A percentile compares a stretch with the other conserved stretches of the same genome.
phyloP scores from a whole-genome alignment of 306 rosid species.

The Hylodesmum podocarpum region DNA sequence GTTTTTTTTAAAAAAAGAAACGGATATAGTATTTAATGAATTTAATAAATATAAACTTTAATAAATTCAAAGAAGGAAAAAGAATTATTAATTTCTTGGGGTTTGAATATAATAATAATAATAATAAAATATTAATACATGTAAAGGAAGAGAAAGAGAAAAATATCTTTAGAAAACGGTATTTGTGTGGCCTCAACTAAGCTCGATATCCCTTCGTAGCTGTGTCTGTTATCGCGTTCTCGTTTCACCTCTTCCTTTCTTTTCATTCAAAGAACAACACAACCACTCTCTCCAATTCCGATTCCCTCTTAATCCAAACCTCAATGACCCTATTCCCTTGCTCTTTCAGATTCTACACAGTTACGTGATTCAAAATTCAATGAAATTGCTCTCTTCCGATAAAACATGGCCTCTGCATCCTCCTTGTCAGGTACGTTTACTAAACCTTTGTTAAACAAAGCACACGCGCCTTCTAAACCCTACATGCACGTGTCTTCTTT shows the following conservation, averaged over 20 bases:
- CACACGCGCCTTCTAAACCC: background rate
- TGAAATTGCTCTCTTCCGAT: conserved; percentile 62
- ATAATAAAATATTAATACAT: too few species aligned
- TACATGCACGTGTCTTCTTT: background rate
- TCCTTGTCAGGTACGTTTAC: conserved; percentile 78
- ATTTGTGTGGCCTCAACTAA: conserved; percentile 90
- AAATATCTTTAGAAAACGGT: conserved; percentile 53
- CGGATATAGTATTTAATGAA: too few species aligned
- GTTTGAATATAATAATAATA: too few species aligned
- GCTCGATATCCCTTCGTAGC: conserved; percentile 47
- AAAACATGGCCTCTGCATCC: conserved; percentile 80
- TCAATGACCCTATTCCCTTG: background rate
- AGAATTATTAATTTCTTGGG: too few species aligned
- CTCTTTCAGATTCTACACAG: conserved; percentile 11
- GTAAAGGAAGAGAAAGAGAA: background rate
- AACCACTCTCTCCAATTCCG: conserved; percentile 13
- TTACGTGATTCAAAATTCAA: conserved; percentile 53
- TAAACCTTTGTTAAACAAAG: conserved; percentile 33
- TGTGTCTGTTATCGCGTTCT: conserved; percentile 43
- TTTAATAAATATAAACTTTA: too few species aligned
- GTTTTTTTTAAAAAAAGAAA: too few species aligned
- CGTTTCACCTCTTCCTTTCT: conserved; percentile 6
- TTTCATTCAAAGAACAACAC: conserved; percentile 33
- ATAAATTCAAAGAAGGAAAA: too few species aligned
- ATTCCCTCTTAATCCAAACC: background rate